Base-by-base conservation (phyloP, 2,329 filamentous ascomycete species). In the Microdochium trichocladiopsis region DNA sequence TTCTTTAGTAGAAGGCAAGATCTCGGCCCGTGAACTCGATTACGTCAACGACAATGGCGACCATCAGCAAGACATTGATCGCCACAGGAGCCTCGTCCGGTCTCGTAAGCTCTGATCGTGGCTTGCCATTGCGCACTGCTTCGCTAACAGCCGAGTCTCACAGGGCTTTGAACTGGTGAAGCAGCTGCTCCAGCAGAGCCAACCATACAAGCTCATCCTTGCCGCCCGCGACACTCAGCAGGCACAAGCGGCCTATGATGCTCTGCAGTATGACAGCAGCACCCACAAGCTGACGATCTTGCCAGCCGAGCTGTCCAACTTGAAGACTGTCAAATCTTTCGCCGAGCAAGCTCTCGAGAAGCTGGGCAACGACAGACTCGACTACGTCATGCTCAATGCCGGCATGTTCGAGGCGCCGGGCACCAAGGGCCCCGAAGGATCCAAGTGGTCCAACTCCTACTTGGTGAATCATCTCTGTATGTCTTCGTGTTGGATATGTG, bases 91-190 rank as follows among this genome's bases (percentile, higher is more conserved):
- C 69, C 48, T 73, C 74, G 9, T 78, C 75, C 2, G 76, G 76
- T 48, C 58, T 79, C 48, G 76, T 78, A 66, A 54, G 70, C 55
- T 25, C 25, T 18, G 25, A 5, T 23, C 12, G 5, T 48, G 5
- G 8, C 36, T 12, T 48, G 12, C 28, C 25, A 14, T 16, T n/a
- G 48, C n/a, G 14, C 25, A 22, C 24, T 9, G 21, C 16, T 50
- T 28, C 28, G 16, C 45, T 23, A 47, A 49, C 51, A 18, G 25
- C 18, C 22, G 5, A 22, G 6, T 22, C 16, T 18, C 6, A 8
- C 49, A 80, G 77, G 77, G 77, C 12, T 74, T 80, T 51, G 76
- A 80, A 58, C 69, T 71, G n/a, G 65, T 79, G 51, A 77, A 76
- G 57, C 75, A 79, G 57, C 70, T 80, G 24, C 70, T 79, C 8